A percentile compares a stretch with the other conserved stretches of the same genome.
Evolutionary conservation across 495 filamentous ascomycete genomes (phyloP).

Genomic region (Xylaria sp.): DNA sequence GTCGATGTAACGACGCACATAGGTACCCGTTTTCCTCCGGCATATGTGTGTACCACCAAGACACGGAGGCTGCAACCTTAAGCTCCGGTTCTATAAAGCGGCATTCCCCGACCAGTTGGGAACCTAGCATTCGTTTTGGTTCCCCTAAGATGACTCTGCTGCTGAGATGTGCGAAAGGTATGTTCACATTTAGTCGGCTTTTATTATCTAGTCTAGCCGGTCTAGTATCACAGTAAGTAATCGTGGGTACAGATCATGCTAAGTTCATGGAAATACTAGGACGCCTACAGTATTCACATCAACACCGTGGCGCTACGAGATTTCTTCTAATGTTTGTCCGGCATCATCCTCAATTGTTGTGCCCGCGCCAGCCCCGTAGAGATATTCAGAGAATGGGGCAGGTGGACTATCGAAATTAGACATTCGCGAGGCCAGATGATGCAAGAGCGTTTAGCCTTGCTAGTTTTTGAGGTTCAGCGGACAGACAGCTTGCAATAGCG

Average conservation of each 20-base stretch:
- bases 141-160: neutral
- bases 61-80: neutral
- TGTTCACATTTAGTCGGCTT: neutral
- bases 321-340: neutral
- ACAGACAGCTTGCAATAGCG: neutral
- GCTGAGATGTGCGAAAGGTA: neutral
- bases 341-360: neutral
- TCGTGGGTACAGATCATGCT: neutral
- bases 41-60: neutral
- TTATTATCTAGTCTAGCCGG: neutral
- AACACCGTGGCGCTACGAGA: neutral
- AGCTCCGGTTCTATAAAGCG: neutral
- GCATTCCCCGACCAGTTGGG: neutral
- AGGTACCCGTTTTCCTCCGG: neutral
- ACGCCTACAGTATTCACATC: neutral
- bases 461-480: neutral
- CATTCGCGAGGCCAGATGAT: neutral
- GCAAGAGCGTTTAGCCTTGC: neutral
- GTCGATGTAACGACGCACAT: neutral
- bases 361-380: too few species aligned
- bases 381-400: neutral
- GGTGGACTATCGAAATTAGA: neutral
- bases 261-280: neutral
- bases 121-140: neutral
- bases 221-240: neutral